phyloP scores from a whole-genome alignment of 2,329 filamentous ascomycete genomes.

The Bipolaris zeicola region DNA sequence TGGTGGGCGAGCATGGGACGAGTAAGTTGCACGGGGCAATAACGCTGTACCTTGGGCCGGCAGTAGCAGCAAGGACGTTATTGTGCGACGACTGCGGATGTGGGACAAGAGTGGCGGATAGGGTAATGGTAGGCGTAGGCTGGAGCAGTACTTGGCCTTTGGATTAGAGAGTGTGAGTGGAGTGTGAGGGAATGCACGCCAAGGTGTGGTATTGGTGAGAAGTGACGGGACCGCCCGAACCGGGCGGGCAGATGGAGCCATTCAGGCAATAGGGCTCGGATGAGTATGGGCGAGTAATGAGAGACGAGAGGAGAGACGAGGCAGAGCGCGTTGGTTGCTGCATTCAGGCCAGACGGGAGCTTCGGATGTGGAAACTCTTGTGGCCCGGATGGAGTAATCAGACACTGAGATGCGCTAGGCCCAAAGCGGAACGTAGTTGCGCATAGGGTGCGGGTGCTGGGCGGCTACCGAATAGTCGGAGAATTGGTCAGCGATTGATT shows the following conservation, averaged over 20 bases:
- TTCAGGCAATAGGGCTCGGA: background rate
- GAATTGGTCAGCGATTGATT: conserved; percentile 28
- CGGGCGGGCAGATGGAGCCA: conserved; percentile 18
- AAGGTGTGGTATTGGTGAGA: too few species aligned
- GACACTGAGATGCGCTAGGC: background rate
- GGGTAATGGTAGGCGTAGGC: background rate
- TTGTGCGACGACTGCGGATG: conserved; percentile 14
- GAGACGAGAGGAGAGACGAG: background rate
- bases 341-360: conserved; percentile 16
- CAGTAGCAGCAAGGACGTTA: conserved; percentile 10
- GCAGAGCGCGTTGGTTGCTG: background rate
- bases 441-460: conserved; percentile 10
- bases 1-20: conserved; percentile 14
- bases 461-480: conserved; percentile 15
- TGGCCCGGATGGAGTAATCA: conserved; percentile 22
- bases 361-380: conserved; percentile 24
- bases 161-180: conserved; percentile 27
- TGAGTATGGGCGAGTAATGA: background rate
- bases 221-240: conserved; percentile 30
- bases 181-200: too few species aligned
- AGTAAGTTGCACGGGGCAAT: background rate
- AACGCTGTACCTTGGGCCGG: background rate
- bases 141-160: too few species aligned
- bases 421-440: background rate
- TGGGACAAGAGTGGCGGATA: conserved; percentile 11